A percentile compares a stretch with the other conserved stretches of the same genome.
These are phyloP conservation scores for Corchorus capsularis DNA, from an alignment of 345 rosid genomes.

Conservation along the genomic window DNA sequence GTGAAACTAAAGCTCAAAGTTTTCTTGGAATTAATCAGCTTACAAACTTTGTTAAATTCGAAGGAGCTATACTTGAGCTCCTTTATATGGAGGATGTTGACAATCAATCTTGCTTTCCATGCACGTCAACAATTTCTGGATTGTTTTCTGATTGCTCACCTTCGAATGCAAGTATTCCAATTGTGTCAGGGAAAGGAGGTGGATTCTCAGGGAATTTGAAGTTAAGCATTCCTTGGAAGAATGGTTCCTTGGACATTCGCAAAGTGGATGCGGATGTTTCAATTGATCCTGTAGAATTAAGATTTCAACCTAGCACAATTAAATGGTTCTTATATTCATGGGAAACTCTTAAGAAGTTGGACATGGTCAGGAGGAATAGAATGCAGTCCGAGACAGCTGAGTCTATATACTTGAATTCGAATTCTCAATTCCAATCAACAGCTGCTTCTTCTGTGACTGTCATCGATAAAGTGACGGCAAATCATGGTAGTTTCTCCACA, in stretches of 20 bases:
- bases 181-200: slow-evolving; percentile 62
- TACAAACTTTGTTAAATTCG: slow-evolving; percentile 72
- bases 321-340: slow-evolving; percentile 66
- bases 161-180: slow-evolving; percentile 46
- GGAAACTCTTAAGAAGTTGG: slow-evolving; percentile 47
- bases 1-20: slow-evolving; percentile 41
- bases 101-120: slow-evolving; percentile 27
- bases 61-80: slow-evolving; percentile 80
- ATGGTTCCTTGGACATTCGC: slow-evolving; percentile 89
- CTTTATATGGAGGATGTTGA: slow-evolving; percentile 53
- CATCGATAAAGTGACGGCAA: slow-evolving; percentile 28
- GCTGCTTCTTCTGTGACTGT: slow-evolving; percentile 29
- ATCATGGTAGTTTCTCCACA: slow-evolving; percentile 33
- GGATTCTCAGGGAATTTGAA: slow-evolving; percentile 84
- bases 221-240: slow-evolving; percentile 90
- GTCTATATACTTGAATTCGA: slow-evolving; percentile 42
- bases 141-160: slow-evolving; percentile 19
- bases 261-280: slow-evolving; percentile 80
- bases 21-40: slow-evolving; percentile 73
- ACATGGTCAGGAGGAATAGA: slow-evolving; percentile 27
- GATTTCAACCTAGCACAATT: slow-evolving; percentile 67
- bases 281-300: slow-evolving; percentile 76
- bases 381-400: slow-evolving; percentile 37
- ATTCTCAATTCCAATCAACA: slow-evolving; percentile 44
- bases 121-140: slow-evolving; percentile 31